Percentiles rank a stretch among this genome's conserved stretches.
Evolutionary conservation across 176 grass and related monocot genomes (phyloP).

Genomic region (Aechmea fasciata): DNA sequence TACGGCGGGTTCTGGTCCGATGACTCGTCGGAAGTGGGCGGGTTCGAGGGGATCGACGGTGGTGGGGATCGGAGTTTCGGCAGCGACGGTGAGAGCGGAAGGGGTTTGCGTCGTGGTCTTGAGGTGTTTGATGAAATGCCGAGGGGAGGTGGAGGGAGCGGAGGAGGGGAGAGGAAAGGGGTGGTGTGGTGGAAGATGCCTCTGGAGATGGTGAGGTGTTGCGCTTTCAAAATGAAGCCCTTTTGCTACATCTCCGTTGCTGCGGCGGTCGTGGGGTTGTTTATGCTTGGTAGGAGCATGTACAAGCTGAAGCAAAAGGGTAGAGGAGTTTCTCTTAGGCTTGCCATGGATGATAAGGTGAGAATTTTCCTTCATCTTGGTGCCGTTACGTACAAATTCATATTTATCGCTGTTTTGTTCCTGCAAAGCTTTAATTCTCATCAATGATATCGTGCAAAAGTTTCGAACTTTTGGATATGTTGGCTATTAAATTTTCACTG

Average conservation of each 20-base stretch:
- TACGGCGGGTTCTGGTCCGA: too few species aligned
- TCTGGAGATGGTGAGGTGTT: slow-evolving; percentile 36
- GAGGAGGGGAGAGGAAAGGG: slow-evolving; percentile 16
- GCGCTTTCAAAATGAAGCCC: slow-evolving; percentile 50
- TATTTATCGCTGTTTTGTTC: too few species aligned
- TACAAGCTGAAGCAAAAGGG: slow-evolving; percentile 46
- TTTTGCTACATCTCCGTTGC: slow-evolving; percentile 56
- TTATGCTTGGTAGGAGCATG: slow-evolving; percentile 48
- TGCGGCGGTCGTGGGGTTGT: slow-evolving; percentile 30
- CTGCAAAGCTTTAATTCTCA: too few species aligned
- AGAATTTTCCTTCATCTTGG: neutral
- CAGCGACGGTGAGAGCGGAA: too few species aligned
- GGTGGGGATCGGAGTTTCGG: too few species aligned
- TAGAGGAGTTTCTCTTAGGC: slow-evolving; percentile 36
- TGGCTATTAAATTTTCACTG: too few species aligned
- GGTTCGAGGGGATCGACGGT: too few species aligned
- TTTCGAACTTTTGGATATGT: too few species aligned
- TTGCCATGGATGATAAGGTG: slow-evolving; percentile 55
- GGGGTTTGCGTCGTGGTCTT: neutral
- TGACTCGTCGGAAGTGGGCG: too few species aligned
- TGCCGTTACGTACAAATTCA: too few species aligned
- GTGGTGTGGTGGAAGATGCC: slow-evolving; percentile 49
- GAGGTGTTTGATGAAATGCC: neutral
- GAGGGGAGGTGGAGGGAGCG: neutral
- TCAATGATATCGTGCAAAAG: too few species aligned